Conservation (phyloP, 148 eudicot genomes). For the Vaccinium corymbosum region DNA sequence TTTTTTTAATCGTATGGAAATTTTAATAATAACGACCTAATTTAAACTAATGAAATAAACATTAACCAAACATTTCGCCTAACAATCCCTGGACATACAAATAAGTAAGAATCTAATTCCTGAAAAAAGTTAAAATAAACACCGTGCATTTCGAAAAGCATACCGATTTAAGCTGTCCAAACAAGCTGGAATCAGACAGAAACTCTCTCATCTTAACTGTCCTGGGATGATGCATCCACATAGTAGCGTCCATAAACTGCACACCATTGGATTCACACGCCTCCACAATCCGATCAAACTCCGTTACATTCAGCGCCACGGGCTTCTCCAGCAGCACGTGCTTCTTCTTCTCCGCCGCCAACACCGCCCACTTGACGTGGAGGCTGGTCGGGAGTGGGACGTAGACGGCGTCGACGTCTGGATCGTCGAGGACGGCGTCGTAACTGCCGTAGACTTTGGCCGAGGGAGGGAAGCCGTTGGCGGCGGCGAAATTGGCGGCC, state of each 20-base stretch:
- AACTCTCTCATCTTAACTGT: neutral
- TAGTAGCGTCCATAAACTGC: conserved; percentile 11
- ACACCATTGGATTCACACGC: conserved; percentile 11
- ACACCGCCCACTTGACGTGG: neutral
- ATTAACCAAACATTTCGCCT: no score
- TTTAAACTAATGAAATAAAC: no score
- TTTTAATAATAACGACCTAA: neutral
- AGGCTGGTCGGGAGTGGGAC: conserved; percentile 6
- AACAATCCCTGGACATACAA: no score
- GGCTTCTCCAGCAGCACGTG: conserved; percentile 5
- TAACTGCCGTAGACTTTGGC: neutral
- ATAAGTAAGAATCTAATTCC: neutral
- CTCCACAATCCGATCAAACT: neutral
- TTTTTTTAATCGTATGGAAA: neutral
- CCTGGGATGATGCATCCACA: conserved; percentile 13
- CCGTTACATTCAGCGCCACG: neutral
- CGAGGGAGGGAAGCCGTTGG: neutral
- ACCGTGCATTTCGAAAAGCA: neutral
- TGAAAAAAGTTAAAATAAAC: neutral
- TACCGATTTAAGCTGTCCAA: conserved; percentile 13
- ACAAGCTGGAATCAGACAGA: neutral
- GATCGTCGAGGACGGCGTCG: neutral
- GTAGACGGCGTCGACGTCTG: conserved; percentile 7
- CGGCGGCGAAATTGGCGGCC: neutral
- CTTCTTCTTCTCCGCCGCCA: conserved; percentile 7